Percentiles rank a stretch among this genome's conserved stretches.
Evolutionary conservation across 164 flowering plant genomes (phyloP).

Genomic region (Vitis labrusca): DNA sequence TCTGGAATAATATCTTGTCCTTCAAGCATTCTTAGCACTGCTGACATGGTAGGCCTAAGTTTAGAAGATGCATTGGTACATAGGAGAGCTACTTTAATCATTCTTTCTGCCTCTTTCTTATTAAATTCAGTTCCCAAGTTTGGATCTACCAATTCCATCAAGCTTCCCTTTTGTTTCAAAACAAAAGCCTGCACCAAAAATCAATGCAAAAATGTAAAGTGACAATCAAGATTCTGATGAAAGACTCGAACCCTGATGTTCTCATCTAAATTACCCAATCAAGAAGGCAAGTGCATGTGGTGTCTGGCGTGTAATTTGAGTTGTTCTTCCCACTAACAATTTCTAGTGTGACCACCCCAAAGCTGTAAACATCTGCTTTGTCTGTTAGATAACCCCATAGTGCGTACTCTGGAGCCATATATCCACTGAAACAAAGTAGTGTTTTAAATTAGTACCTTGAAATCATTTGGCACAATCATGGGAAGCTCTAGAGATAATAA

Average conservation of each 20-base stretch:
- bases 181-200: constrained; percentile 8
- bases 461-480: not conserved
- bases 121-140: constrained; percentile 11
- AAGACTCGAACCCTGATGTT: too few species aligned
- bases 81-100: constrained; percentile 21
- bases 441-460: not conserved
- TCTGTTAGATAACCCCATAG: constrained; percentile 50
- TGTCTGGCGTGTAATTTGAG: constrained; percentile 23
- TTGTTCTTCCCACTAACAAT: constrained; percentile 52
- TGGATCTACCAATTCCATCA: constrained; percentile 17
- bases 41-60: constrained; percentile 27
- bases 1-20: not conserved
- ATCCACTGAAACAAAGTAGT: constrained; percentile 43
- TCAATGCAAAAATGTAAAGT: too few species aligned
- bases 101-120: constrained; percentile 18
- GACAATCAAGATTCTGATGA: too few species aligned
- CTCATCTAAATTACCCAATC: constrained; percentile 43
- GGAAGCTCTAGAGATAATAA: not conserved
- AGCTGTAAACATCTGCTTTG: constrained; percentile 70
- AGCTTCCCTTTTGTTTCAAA: constrained; percentile 9
- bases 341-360: constrained; percentile 57
- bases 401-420: constrained; percentile 77
- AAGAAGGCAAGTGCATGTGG: constrained; percentile 38
- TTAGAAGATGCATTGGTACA: constrained; percentile 25
- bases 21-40: constrained; percentile 25